Conservation (phyloP, 2,329 filamentous ascomycete genomes). For the Rasamsonia emersonii region DNA sequence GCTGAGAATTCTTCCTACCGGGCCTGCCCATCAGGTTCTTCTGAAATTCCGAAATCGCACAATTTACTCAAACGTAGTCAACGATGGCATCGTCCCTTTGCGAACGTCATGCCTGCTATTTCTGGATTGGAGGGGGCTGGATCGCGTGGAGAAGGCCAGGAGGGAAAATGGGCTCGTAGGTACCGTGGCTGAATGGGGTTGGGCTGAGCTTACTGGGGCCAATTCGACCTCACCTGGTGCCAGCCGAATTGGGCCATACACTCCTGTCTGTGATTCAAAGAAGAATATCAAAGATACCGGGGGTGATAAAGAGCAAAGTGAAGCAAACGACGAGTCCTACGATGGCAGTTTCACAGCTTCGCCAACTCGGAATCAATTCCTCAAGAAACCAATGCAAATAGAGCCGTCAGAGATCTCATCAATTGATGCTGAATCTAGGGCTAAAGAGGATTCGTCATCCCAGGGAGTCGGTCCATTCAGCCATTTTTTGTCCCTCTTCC, state of each 20-base stretch:
- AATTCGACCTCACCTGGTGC: slow-evolving; percentile 50
- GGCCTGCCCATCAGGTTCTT: slow-evolving; percentile 78
- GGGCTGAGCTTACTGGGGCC: slow-evolving; percentile 76
- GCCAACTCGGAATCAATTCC: slow-evolving; percentile 14
- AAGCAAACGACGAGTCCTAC: slow-evolving; percentile 5
- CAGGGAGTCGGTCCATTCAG: slow-evolving; percentile 50
- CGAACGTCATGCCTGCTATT: slow-evolving; percentile 95
- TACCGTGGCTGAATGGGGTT: slow-evolving; percentile 87
- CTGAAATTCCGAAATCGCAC: slow-evolving; percentile 86
- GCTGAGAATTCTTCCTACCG: slow-evolving; percentile 79
- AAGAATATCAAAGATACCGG: slow-evolving; percentile 12
- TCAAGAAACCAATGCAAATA: slow-evolving; percentile 10
- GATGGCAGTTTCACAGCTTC: slow-evolving; percentile 7
- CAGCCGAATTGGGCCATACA: slow-evolving; percentile 18
- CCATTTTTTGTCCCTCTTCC: slow-evolving; percentile 67
- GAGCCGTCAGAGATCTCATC: slow-evolving; percentile 8
- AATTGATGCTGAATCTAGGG: slow-evolving; percentile 5
- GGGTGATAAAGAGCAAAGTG: slow-evolving; percentile 7
- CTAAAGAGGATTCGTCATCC: slow-evolving; percentile 12
- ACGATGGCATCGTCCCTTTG: slow-evolving; percentile 91
- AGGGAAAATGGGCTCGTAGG: slow-evolving; percentile 87
- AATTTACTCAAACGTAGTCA: slow-evolving; percentile 93
- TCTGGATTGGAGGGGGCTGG: slow-evolving; percentile 90
- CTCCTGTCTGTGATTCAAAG: slow-evolving; percentile 13
- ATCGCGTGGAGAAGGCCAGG: slow-evolving; percentile 86